Evolutionary conservation across 805 yeast genomes (phyloP).

Genomic region (Zygosaccharomyces pseudorouxii): DNA sequence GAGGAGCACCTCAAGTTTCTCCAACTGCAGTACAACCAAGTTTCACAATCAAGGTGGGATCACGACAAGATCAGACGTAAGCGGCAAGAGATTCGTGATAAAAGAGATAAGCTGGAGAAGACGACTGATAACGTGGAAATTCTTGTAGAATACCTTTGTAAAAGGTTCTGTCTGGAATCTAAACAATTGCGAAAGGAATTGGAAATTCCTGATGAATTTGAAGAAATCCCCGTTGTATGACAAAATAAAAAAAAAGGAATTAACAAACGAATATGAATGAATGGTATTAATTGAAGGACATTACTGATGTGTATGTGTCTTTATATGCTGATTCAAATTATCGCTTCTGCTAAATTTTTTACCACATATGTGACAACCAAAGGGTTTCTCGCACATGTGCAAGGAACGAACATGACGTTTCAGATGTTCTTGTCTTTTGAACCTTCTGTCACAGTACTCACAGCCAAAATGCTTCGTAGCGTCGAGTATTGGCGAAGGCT

Average conservation of each 20-base stretch:
- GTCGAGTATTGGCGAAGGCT: slow-evolving; percentile 58
- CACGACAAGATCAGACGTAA: slow-evolving; percentile 12
- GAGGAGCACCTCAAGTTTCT: slow-evolving; percentile 10
- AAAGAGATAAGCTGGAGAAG: slow-evolving; percentile 13
- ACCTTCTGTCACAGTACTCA: slow-evolving; percentile 57
- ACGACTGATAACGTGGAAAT: slow-evolving; percentile 42
- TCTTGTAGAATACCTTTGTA: slow-evolving; percentile 37
- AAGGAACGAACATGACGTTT: slow-evolving; percentile 69
- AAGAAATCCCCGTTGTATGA: slow-evolving; percentile 4
- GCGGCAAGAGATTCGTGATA: slow-evolving; percentile 7
- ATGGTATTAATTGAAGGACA: slow-evolving; percentile 3
- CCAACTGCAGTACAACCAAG: slow-evolving; percentile 8
- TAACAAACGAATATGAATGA: background rate
- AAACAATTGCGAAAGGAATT: slow-evolving; percentile 37
- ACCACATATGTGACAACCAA: slow-evolving; percentile 54
- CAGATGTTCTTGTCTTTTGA: slow-evolving; percentile 72
- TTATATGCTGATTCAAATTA: slow-evolving; percentile 61
- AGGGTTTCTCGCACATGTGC: slow-evolving; percentile 71
- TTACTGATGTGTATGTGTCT: slow-evolving; percentile 42
- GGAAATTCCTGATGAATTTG: slow-evolving; percentile 37
- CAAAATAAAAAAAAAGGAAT: slow-evolving; percentile 1
- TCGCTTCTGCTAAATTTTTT: slow-evolving; percentile 65
- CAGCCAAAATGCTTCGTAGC: slow-evolving; percentile 56
- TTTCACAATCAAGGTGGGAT: slow-evolving; percentile 26
- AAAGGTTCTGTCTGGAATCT: slow-evolving; percentile 30